Evolutionary conservation across 805 yeast species (phyloP), one percentile per base, ranked within the genome.

Genomic region (Nakazawaea anatomiae): DNA sequence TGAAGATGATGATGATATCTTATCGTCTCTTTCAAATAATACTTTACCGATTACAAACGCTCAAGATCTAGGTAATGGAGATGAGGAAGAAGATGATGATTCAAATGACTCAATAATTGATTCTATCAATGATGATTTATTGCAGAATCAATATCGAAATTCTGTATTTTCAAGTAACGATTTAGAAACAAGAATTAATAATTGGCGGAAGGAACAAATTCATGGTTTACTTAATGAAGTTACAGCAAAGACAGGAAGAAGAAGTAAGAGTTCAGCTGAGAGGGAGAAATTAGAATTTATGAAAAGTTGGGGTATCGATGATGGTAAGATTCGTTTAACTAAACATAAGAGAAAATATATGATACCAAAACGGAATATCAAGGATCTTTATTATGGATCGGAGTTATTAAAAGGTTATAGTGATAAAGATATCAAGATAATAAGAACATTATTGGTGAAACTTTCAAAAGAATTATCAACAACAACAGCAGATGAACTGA

Each of bases 231-330:
- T 64, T 14, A 54, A 52, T 14, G 67, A 62, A 11, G 29, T 57
- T 1, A 47, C 59, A 4, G 29, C 29, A 12, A 35, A 12, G n/a
- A 8, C 32, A 14, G 34, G 40, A 25, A 5, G 5, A 42, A 54
- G 3, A 35, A 10, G 34, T 29, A 14, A 12, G 9, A 4, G 35
- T 45, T 10, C 30, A n/a, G 42, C 54, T 12, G 59, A 59, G 32
- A 39, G 43, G 14, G 63, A 60, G 4, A 60, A 63, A 4, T 8
- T 54, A 1, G 67, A 63, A 11, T 55, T 62, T 18, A 59, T 64
- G 46, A 57, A 58, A 48, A 57, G 66, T 7, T 65, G 69, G 69
- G 69, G 67, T 1, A 62, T 65, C 25, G 69, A 63, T 27, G 61
- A 62, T 49, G 44, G 47, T 12, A 36, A 31, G 39, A 41, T 44